These are phyloP conservation scores for Fraxinus paxiana DNA, from an alignment of 305 asterid species.

Conservation along the genomic window DNA sequence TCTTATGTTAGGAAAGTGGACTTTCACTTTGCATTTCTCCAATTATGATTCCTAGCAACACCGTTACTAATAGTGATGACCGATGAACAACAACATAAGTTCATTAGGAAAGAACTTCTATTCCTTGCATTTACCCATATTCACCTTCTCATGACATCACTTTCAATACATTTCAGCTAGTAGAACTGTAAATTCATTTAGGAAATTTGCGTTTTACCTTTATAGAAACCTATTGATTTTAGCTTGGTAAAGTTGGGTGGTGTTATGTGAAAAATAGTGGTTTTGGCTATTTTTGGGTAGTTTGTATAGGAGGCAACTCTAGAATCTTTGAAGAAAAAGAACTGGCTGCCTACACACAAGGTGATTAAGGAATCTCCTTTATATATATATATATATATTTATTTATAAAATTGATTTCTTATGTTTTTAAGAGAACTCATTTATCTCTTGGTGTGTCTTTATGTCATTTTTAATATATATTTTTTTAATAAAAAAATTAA, in stretches of 20 bases:
- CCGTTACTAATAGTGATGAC: neutral
- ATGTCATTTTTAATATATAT: neutral
- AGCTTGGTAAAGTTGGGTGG: neutral
- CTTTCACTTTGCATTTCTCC: neutral
- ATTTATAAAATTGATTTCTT: neutral
- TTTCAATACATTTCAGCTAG: neutral
- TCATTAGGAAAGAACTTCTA: neutral
- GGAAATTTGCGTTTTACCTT: neutral
- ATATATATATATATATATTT: neutral
- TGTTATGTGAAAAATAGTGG: neutral
- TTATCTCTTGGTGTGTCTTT: neutral
- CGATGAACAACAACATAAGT: neutral
- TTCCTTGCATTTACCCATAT: neutral
- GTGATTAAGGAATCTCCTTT: neutral
- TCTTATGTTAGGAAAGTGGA: neutral
- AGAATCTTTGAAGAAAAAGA: neutral
- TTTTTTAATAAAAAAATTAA: neutral
- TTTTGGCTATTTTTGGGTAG: neutral
- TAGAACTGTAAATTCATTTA: neutral
- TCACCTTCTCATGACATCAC: neutral
- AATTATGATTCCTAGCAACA: neutral
- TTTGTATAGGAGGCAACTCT: neutral
- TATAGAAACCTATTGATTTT: neutral
- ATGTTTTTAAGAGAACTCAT: neutral
- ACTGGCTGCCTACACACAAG: neutral